phyloP scores from a whole-genome alignment of 1,284 basidiomycete genomes.

The Sporisorium graminicola region DNA sequence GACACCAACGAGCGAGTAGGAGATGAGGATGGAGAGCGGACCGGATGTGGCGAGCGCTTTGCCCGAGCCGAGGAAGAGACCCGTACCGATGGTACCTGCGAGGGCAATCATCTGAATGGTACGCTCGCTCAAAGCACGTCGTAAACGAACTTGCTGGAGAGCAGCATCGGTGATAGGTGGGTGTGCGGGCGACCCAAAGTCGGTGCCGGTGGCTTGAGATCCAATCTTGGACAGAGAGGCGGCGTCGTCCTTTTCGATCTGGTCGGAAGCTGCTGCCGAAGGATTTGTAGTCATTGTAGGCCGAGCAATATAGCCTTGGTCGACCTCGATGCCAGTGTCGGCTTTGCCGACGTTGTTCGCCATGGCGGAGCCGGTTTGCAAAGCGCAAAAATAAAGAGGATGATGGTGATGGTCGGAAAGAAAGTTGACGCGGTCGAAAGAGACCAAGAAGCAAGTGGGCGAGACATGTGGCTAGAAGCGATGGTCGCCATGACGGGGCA shows the following conservation, averaged over 20 bases:
- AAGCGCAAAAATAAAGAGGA: background rate
- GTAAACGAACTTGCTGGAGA: conserved; percentile 46
- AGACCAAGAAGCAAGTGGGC: background rate
- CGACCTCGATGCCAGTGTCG: conserved; percentile 25
- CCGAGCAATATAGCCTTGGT: conserved; percentile 14
- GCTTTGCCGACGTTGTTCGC: conserved; percentile 10
- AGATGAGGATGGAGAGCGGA: conserved; percentile 70
- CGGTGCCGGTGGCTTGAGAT: conserved; percentile 17
- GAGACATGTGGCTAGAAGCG: background rate
- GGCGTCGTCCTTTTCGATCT: conserved; percentile 1
- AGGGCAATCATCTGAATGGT: conserved; percentile 72
- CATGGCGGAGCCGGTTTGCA: conserved; percentile 7
- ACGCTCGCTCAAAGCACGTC: conserved; percentile 54
- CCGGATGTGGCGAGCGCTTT: conserved; percentile 72
- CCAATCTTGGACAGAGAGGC: conserved; percentile 16
- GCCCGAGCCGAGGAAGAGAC: conserved; percentile 72
- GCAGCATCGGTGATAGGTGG: conserved; percentile 24
- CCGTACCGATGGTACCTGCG: conserved; percentile 74
- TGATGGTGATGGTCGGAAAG: background rate
- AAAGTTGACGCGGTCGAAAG: too few relatives aligned
- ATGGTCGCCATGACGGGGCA: background rate
- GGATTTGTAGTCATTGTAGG: conserved; percentile 15
- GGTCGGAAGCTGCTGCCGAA: background rate
- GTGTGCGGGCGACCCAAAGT: conserved; percentile 5
- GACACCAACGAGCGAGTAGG: conserved; percentile 62